A percentile compares a stretch with the other conserved stretches of the same genome.
These are phyloP conservation scores for Neofusicoccum umdonicola DNA, from an alignment of 2,329 filamentous ascomycete species.

Conservation along the genomic window DNA sequence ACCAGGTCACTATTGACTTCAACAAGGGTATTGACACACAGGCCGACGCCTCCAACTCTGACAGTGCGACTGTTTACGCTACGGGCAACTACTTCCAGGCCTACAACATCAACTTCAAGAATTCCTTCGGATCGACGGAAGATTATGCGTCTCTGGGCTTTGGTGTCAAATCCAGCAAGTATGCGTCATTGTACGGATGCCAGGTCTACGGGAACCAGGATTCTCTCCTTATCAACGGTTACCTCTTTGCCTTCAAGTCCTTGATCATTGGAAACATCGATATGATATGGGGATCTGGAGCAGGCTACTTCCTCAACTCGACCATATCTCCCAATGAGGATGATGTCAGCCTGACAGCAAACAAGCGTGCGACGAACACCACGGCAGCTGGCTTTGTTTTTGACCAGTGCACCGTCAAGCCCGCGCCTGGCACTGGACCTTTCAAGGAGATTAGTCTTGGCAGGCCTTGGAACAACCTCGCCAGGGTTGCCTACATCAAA, in stretches of 20 bases:
- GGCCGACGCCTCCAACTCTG: slow-evolving; percentile 42
- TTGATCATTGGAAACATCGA: slow-evolving; percentile 44
- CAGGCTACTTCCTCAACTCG: slow-evolving; percentile 44
- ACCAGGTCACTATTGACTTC: slow-evolving; percentile 57
- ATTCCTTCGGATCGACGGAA: slow-evolving; percentile 28
- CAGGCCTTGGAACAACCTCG: slow-evolving; percentile 49
- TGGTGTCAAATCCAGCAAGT: slow-evolving; percentile 43
- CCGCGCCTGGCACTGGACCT: slow-evolving; percentile 31
- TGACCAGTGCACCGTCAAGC: slow-evolving; percentile 47
- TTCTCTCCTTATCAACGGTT: slow-evolving; percentile 41
- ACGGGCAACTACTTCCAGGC: slow-evolving; percentile 50
- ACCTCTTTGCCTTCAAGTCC: slow-evolving; percentile 41
- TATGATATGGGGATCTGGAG: slow-evolving; percentile 45
- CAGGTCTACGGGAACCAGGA: slow-evolving; percentile 56
- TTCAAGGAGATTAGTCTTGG: slow-evolving; percentile 45
- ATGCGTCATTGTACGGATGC: slow-evolving; percentile 57
- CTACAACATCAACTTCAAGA: slow-evolving; percentile 59
- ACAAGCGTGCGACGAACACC: slow-evolving; percentile 40
- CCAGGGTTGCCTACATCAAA: slow-evolving; percentile 48
- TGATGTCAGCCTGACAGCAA: slow-evolving; percentile 36
- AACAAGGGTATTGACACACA: slow-evolving; percentile 34
- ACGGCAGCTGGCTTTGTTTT: slow-evolving; percentile 51
- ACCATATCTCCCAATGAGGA: slow-evolving; percentile 39
- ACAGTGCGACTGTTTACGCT: slow-evolving; percentile 49
- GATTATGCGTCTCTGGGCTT: slow-evolving; percentile 51